phyloP scores from a whole-genome alignment of 257 asterid species.

The Solanum virginianum region DNA sequence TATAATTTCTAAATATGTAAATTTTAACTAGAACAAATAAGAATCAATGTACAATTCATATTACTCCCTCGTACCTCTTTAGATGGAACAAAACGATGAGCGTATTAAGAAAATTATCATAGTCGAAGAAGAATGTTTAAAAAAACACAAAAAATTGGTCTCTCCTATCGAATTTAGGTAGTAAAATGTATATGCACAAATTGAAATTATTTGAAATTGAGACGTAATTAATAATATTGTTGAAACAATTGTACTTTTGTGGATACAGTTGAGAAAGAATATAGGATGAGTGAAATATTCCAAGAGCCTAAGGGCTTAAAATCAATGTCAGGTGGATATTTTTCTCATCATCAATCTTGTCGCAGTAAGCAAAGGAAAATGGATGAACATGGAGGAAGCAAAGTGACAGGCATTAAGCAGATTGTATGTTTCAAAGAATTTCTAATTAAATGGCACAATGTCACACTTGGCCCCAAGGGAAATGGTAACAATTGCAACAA shows the following conservation, averaged over 20 bases:
- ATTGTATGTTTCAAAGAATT: slow-evolving; percentile 57
- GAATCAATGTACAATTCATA: neutral
- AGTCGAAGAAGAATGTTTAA: neutral
- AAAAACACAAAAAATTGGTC: neutral
- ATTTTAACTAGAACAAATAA: neutral
- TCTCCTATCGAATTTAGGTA: neutral
- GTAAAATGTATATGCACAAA: neutral
- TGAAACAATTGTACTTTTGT: neutral
- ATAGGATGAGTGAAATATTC: slow-evolving; percentile 26
- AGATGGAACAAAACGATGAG: too few species aligned
- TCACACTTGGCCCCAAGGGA: slow-evolving; percentile 30
- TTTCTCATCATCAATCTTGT: neutral
- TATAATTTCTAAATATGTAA: neutral
- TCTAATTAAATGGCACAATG: slow-evolving; percentile 60
- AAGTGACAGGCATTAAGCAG: slow-evolving; percentile 53
- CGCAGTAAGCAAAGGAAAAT: slow-evolving; percentile 9
- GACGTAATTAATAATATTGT: neutral
- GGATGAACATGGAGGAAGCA: slow-evolving; percentile 45
- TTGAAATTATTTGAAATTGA: neutral
- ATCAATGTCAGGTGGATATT: neutral
- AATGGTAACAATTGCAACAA: neutral
- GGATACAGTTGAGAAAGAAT: slow-evolving; percentile 16
- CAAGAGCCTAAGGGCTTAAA: slow-evolving; percentile 2
- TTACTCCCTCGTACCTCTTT: neutral
- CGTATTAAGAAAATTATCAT: neutral